Percentiles rank a stretch among this genome's conserved stretches.
Evolutionary conservation across 306 rosid genomes (phyloP).

Genomic region (Malus fusca): DNA sequence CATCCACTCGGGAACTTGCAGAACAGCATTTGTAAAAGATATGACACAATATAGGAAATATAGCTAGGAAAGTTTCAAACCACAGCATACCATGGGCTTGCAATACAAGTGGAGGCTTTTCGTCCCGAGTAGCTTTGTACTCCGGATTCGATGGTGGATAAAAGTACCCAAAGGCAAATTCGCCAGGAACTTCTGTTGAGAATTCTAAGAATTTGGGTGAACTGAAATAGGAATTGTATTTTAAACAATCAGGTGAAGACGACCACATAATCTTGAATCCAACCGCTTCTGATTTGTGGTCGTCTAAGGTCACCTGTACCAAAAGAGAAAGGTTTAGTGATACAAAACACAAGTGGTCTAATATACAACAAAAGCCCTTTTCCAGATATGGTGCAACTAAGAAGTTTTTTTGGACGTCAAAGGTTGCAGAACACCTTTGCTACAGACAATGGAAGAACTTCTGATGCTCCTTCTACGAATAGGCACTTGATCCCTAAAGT

Average conservation of each 20-base stretch:
- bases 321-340: background rate
- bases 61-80: constrained; percentile 1
- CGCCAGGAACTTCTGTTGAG: constrained; percentile 86
- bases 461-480: constrained; percentile 87
- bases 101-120: constrained; percentile 79
- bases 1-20: background rate
- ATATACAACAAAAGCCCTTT: background rate
- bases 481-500: constrained; percentile 41
- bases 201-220: constrained; percentile 79
- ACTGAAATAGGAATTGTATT: constrained; percentile 58
- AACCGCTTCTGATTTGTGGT: constrained; percentile 41
- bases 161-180: constrained; percentile 81
- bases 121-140: constrained; percentile 54
- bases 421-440: constrained; percentile 49
- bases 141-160: constrained; percentile 69
- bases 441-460: constrained; percentile 57
- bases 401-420: background rate
- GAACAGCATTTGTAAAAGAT: background rate
- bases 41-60: background rate
- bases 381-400: background rate
- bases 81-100: constrained; percentile 69
- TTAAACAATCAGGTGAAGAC: constrained; percentile 70
- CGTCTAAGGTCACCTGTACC: constrained; percentile 59
- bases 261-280: constrained; percentile 70
- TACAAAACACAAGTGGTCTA: background rate